Evolutionary conservation across 2,329 filamentous ascomycete genomes (phyloP), one percentile per base, ranked within the genome.

Genomic region (Xylariaceae sp.): DNA sequence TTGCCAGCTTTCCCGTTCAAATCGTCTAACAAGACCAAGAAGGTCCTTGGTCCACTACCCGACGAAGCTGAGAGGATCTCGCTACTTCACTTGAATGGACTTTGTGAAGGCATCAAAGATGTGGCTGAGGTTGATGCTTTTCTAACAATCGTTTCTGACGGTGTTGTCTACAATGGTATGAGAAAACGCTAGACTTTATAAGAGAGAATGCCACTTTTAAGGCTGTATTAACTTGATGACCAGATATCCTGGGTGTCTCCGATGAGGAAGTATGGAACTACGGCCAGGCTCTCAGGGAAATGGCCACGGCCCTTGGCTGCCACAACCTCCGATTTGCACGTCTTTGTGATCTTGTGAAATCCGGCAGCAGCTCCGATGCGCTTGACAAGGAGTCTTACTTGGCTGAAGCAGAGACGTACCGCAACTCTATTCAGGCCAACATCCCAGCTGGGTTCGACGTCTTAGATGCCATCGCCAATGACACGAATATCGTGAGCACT

Each of bases 211-310:
- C n/a, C n/a, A n/a, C n/a, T n/a, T n/a, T n/a, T n/a, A n/a, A n/a
- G n/a, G n/a, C 10, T 6, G 8, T 6, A 10, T 17, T 17, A 35
- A 11, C 10, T 16, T 35, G 8, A 35, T 7, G 8, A 17, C 17
- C 33, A 35, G 36, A 38, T 25, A 38, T 38, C 20, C 36, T 38
- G 7, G 36, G 36, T 22, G 36, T 38, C 19, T 38, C 36, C 8
- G 36, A 38, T 17, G 36, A 38, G 19, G 36, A 38, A 10, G 36
- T 38, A 19, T 38, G 36, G 36, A 19, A 22, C 12, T 38, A 38
- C 19, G 36, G 36, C 6, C 36, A 38, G 20, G 10, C 19, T 14
- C 36, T 38, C 36, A 7, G 36, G 12, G 36, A 22, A 19, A 38
- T 38, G 36, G 36, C 36, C 7, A 22, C 19, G 10, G 12, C 8